A percentile compares a stretch with the other conserved stretches of the same genome.
phyloP scores from a whole-genome alignment of 495 filamentous ascomycete genomes.

The Chaetomidium leptoderma region DNA sequence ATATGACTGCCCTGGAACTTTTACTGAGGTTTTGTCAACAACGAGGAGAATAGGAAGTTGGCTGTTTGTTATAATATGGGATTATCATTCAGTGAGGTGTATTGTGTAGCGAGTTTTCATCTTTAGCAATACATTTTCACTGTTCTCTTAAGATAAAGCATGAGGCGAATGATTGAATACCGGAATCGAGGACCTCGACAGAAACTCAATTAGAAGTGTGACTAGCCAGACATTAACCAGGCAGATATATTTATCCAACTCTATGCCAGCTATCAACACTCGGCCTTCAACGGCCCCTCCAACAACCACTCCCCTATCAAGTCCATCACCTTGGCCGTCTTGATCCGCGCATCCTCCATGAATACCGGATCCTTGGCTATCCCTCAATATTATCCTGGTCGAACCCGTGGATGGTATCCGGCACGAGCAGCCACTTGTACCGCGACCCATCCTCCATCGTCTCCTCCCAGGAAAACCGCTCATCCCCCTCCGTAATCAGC shows the following conservation, averaged over 20 bases:
- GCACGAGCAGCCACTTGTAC: constrained; percentile 39
- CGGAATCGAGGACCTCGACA: too few species aligned
- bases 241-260: background rate
- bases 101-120: too few species aligned
- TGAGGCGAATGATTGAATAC: too few species aligned
- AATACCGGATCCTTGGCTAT: constrained; percentile 17
- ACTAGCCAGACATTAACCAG: too few species aligned
- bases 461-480: constrained; percentile 36
- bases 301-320: constrained; percentile 37
- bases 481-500: constrained; percentile 30
- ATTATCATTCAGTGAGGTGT: too few species aligned
- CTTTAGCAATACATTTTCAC: too few species aligned
- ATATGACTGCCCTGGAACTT: too few species aligned
- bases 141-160: too few species aligned
- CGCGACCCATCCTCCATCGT: constrained; percentile 22
- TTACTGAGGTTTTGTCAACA: too few species aligned
- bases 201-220: too few species aligned
- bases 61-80: too few species aligned
- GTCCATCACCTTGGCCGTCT: constrained; percentile 33
- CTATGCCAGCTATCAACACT: background rate
- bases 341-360: constrained; percentile 30
- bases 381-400: constrained; percentile 26
- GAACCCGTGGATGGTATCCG: constrained; percentile 40
- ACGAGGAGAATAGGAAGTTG: too few species aligned
- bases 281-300: constrained; percentile 14